Evolutionary conservation across 768 basidiomycete species (phyloP), one percentile per base, ranked within the genome.

Genomic region (Leccinum subgranulosum): DNA sequence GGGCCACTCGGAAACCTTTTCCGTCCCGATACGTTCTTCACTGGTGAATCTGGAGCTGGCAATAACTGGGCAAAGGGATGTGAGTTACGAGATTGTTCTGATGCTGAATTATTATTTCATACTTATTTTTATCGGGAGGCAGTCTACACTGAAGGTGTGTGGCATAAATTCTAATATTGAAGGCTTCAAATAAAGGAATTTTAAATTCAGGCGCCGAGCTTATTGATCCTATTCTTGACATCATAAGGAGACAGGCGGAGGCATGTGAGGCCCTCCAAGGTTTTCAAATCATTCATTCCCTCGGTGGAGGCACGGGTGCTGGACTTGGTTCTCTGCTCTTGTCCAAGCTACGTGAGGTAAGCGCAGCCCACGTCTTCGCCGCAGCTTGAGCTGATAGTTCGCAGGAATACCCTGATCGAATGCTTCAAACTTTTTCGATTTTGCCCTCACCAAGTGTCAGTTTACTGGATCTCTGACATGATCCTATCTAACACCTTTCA

Each of bases 1-100:
- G 90, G 92, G 11, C 73, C 81, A 3, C 74, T 90, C 39, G 94
- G 94, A 3, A 64, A 69, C 8, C 78, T 98, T 6, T 97, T 94
- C 76, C 83, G 87, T 50, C 95, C 95, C 2, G 93, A 94, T 68
- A 96, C 92, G 2, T 96, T 82, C 69, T 69, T 94, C 49, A 81
- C 83, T 36, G 80, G 84, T 6, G 73, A 80, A 46, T 75, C 76
- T 56, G 81, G 84, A 51, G 86, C 94, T 1, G 94, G 94, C 17
- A 97, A 98, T 66, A 96, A 95, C 61, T 97, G 92, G 90, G 94
- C 93, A 15, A 96, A 97, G 76, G 92, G 91, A 81, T 91, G 90
- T 91, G 64, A 75, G 87, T 74, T 53, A 52, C 9, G 12, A 9
- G 77, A 43, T 36, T 43, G n/a, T 49, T 25, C 25, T 56, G 33